phyloP scores from a whole-genome alignment of 192 early-diverging fungal genomes.

The Phlyctochytrium planicorne region DNA sequence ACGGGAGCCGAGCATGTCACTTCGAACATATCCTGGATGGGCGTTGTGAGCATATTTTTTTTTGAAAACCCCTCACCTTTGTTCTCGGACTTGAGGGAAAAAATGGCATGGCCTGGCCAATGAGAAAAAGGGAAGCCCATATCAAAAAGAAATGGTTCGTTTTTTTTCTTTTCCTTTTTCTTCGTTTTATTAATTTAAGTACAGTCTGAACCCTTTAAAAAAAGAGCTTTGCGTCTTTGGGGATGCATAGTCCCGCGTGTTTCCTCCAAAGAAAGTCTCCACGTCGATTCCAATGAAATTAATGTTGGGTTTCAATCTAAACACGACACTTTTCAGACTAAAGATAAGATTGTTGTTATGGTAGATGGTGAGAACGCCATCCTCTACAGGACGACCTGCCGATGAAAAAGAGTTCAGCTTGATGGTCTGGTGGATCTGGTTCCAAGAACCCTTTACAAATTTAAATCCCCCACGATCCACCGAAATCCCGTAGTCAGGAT shows the following conservation, averaged over 20 bases:
- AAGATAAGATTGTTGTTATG: slow-evolving; percentile 24
- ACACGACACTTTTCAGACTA: slow-evolving; percentile 21
- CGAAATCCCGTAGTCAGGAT: slow-evolving; percentile 48
- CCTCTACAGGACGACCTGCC: slow-evolving; percentile 4
- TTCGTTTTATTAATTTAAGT: too few species aligned
- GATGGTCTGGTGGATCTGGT: slow-evolving; percentile 41
- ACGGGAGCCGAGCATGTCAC: slow-evolving; percentile 95
- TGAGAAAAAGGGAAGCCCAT: too few species aligned
- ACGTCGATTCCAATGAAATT: slow-evolving; percentile 39
- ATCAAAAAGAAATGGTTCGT: too few species aligned
- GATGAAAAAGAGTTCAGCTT: slow-evolving; percentile 29
- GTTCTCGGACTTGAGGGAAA: too few species aligned
- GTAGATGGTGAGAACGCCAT: slow-evolving; percentile 30
- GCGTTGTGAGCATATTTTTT: too few species aligned
- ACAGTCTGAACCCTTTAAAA: too few species aligned
- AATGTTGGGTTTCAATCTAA: not conserved
- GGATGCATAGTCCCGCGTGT: slow-evolving; percentile 21
- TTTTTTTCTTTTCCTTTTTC: too few species aligned
- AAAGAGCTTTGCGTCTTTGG: slow-evolving; percentile 32
- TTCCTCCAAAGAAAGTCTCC: slow-evolving; percentile 47
- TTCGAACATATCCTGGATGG: slow-evolving; percentile 23
- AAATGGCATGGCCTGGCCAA: too few species aligned
- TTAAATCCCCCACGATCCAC: slow-evolving; percentile 51
- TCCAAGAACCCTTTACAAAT: slow-evolving; percentile 50
- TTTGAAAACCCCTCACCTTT: too few species aligned